Evolutionary conservation across 2,329 filamentous ascomycete genomes (phyloP).

Genomic region (Neopestalotiopsis sp.): DNA sequence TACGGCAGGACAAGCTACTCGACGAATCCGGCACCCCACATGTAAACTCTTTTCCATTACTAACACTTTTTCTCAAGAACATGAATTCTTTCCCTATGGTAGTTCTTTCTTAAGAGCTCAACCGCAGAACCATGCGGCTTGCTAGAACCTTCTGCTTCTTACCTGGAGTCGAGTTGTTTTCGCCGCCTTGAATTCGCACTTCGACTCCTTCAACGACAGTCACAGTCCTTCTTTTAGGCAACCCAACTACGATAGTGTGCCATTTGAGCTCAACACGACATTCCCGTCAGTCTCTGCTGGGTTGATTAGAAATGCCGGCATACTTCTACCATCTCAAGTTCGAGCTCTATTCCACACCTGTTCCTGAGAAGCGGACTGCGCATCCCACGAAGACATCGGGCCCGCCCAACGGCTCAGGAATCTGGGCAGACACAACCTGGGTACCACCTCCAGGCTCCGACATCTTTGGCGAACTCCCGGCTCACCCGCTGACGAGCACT

Average conservation of each 20-base stretch:
- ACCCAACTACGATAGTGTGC: too few relatives aligned
- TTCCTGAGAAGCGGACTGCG: conserved; percentile 34
- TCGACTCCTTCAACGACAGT: not conserved
- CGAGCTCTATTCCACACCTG: conserved; percentile 62
- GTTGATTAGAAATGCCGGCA: conserved; percentile 53
- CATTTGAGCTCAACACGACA: not conserved
- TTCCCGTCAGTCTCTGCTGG: not conserved
- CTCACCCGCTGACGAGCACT: conserved; percentile 12
- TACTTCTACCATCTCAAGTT: conserved; percentile 72
- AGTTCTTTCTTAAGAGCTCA: not conserved
- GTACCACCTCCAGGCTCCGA: conserved; percentile 51
- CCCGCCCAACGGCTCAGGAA: conserved; percentile 17
- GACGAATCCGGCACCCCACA: not conserved
- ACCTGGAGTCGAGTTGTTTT: conserved; percentile 25
- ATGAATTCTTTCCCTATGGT: not conserved
- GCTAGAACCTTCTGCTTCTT: conserved; percentile 12
- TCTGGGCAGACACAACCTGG: conserved; percentile 46
- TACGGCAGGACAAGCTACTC: too few relatives aligned
- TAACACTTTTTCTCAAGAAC: not conserved
- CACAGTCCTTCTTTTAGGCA: too few relatives aligned
- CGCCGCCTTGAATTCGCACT: conserved; percentile 25
- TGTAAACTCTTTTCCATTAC: not conserved
- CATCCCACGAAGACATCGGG: conserved; percentile 1
- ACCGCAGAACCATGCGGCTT: conserved; percentile 24
- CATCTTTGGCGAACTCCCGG: conserved; percentile 61